Conservation (phyloP, 257 asterid genomes). For the Solanum etuberosum region DNA sequence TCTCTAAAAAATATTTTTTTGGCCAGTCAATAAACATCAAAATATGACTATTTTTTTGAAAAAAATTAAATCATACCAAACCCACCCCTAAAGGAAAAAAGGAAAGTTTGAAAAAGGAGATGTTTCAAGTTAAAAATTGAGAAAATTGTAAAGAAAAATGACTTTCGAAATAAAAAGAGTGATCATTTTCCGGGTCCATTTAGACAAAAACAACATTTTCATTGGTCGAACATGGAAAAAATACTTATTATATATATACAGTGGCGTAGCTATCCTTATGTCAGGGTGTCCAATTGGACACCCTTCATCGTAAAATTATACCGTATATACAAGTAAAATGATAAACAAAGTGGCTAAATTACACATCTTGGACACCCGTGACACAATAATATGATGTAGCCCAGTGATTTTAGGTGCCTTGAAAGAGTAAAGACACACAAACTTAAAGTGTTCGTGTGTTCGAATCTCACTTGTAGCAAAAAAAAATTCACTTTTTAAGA, state of each 20-base stretch:
- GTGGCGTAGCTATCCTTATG: too few species aligned
- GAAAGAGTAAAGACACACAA: too few species aligned
- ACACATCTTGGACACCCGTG: too few species aligned
- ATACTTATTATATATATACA: background rate
- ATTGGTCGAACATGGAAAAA: background rate
- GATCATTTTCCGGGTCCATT: background rate
- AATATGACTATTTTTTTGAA: background rate
- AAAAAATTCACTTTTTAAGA: too few species aligned
- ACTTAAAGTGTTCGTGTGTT: too few species aligned
- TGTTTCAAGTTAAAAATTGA: background rate
- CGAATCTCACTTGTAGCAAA: too few species aligned
- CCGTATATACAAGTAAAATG: too few species aligned
- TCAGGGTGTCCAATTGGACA: too few species aligned
- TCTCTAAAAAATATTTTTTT: background rate
- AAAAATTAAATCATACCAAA: background rate
- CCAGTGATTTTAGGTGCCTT: too few species aligned
- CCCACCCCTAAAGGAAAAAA: background rate
- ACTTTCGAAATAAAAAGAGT: background rate
- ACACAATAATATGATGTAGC: too few species aligned
- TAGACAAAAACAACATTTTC: background rate
- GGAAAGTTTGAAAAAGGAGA: background rate
- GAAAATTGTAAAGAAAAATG: background rate
- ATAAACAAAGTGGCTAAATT: too few species aligned
- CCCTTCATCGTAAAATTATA: too few species aligned
- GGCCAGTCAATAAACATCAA: background rate